Evolutionary conservation across 1,284 basidiomycete species (phyloP), one percentile per base, ranked within the genome.

Genomic region (Marasmius fiardii): DNA sequence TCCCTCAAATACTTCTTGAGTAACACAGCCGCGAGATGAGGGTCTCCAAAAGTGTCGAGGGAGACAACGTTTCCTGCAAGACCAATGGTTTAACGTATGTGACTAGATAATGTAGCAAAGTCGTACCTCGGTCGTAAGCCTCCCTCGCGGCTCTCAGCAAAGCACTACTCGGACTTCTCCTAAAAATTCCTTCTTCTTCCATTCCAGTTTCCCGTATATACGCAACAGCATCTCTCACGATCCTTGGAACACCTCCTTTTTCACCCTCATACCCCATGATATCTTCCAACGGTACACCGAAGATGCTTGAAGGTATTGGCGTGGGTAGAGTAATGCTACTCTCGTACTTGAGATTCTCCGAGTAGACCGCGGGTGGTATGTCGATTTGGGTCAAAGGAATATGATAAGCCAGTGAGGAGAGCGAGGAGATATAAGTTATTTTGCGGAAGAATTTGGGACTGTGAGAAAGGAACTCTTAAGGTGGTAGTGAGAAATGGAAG

Each of bases 371-470:
- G 14, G 90, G 86, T 20, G 89, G 85, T 45, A 94, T 86, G 67
- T 93, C 90, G 52, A 94, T 92, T 65, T 93, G 90, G 0, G 88
- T 90, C 23, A 94, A 67, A 3, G 92, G 92, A 12, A 93, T 82
- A 63, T 88, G 74, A 52, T 75, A 75, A 11, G 90, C 90, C 52
- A 94, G 77, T 37, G 85, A 84, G 18, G 87, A 89, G 11, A 94
- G 77, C 0, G 88, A 92, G 56, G 81, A 74, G 55, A 90, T 78
- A 67, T 90, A 92, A 33, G 77, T 71, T 59, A 94, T 79, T 74
- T 94, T 94, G 62, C 85, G 84, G 67, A 90, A 90, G 73, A 94
- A 94, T 68, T 94, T 94, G 28, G 92, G 91, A 63, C 88, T 90
- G 57, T n/a, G 16, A 44, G 21, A 7, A 41, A 43, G 5, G 26